Base-by-base conservation (phyloP, 495 filamentous ascomycete genomes). In the Podospora pseudocomata region DNA sequence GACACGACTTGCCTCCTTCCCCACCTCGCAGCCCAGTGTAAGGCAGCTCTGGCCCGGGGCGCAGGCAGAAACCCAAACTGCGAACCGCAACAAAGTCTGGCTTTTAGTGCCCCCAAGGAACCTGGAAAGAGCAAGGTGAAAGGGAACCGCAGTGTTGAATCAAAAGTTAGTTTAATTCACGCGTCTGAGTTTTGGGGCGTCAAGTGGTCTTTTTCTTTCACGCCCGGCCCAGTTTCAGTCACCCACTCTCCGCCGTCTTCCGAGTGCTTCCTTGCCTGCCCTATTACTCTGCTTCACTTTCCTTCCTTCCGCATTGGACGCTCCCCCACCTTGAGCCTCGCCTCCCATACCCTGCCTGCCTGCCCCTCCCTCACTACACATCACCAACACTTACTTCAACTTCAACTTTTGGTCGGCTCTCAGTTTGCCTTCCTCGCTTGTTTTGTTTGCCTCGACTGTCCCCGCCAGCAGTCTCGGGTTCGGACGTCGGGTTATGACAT, bases 401-500 rank as follows among this genome's bases (percentile, higher is more conserved):
- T 28, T 65, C 60, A 66, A 44, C 44, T 2, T 2, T 16, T 18
- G 44, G 59, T 66, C 54, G 44, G 27, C 56, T 58, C 56, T 5
- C 20, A 58, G 56, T 58, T n/a, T 7, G 7, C 30, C 30, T 32
- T 32, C 16, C 23, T n/a, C 18, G 20, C n/a, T 13, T 49, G 6
- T 11, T 3, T 13, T 26, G 19, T 59, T 59, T 20, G 18, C 56
- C 19, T 59, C 26, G 56, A 20, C 26, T 3, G 23, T n/a, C 23
- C 58, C 60, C 32, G 13, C 60, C 23, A 28, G 3, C 27, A 62
- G 32, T 54, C 3, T n/a, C n/a, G 39, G 18, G 56, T 67, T 58
- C 34, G 28, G 15, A 68, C 67, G 68, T 73, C 65, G 71, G 71
- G 72, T 67, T 72, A 75, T 78, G 76, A 74, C 76, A 75, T 79